Percentiles rank a stretch among this genome's conserved stretches.
Evolutionary conservation across 768 basidiomycete genomes (phyloP).

Genomic region (Serendipita sp.): DNA sequence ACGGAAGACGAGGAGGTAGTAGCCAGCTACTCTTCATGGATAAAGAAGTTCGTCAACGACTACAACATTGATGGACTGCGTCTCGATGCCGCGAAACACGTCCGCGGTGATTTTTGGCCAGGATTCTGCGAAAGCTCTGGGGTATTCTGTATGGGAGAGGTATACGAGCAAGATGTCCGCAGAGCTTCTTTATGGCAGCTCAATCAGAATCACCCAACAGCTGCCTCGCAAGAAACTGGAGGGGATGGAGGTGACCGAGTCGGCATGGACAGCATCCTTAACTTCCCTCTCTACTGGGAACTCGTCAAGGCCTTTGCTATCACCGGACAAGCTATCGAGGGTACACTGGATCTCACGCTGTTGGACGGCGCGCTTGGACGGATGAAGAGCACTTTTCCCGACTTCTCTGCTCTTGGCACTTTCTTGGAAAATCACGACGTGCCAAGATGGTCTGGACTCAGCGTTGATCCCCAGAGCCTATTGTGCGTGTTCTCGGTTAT

Average conservation of each 20-base stretch:
- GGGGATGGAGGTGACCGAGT: slow-evolving; percentile 18
- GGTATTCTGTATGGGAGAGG: slow-evolving; percentile 78
- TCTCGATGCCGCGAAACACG: slow-evolving; percentile 58
- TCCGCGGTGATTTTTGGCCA: slow-evolving; percentile 63
- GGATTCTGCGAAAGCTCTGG: slow-evolving; percentile 56
- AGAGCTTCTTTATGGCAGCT: neutral
- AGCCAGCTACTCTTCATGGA: slow-evolving; percentile 51
- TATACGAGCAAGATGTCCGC: slow-evolving; percentile 36
- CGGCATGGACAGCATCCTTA: slow-evolving; percentile 51
- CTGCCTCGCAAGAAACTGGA: neutral
- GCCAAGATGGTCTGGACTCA: slow-evolving; percentile 55
- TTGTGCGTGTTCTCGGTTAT: slow-evolving; percentile 28
- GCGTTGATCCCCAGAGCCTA: slow-evolving; percentile 56
- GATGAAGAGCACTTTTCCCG: slow-evolving; percentile 14
- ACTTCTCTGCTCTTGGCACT: slow-evolving; percentile 40
- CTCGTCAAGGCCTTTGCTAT: slow-evolving; percentile 52
- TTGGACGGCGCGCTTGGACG: neutral
- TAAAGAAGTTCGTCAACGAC: slow-evolving; percentile 46
- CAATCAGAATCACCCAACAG: neutral
- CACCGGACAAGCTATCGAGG: slow-evolving; percentile 31
- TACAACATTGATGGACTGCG: slow-evolving; percentile 76
- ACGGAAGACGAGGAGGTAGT: slow-evolving; percentile 53
- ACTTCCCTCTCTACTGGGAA: slow-evolving; percentile 55
- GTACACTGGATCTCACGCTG: neutral
- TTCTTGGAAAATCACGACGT: slow-evolving; percentile 71